Evolutionary conservation across 2,329 filamentous ascomycete genomes (phyloP).

Genomic region (Colletotrichum sublineola): DNA sequence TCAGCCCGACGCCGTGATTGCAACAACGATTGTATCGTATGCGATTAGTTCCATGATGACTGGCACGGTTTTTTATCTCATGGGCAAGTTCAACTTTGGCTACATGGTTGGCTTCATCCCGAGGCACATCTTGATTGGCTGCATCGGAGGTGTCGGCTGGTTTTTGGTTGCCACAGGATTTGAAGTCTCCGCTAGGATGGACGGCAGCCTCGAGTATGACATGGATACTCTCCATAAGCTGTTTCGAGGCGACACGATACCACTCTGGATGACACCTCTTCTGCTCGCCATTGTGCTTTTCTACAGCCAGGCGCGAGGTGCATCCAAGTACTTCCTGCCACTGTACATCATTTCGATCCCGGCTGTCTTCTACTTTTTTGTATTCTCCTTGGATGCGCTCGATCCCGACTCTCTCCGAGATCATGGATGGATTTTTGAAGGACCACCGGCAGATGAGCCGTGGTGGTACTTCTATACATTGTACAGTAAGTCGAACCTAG

Average conservation of each 20-base stretch:
- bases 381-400: constrained; percentile 76
- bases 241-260: constrained; percentile 78
- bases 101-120: constrained; percentile 98
- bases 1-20: constrained; percentile 86
- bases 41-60: constrained; percentile 92
- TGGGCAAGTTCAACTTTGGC: constrained; percentile 88
- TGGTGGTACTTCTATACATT: constrained; percentile 99
- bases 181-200: constrained; percentile 90
- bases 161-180: constrained; percentile 93
- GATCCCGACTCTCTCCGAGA: constrained; percentile 76
- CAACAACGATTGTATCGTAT: constrained; percentile 94
- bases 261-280: constrained; percentile 87
- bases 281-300: constrained; percentile 81
- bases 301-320: constrained; percentile 79
- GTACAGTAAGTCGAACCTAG: constrained; percentile 75
- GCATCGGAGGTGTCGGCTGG: constrained; percentile 96
- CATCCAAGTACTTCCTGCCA: constrained; percentile 88
- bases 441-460: constrained; percentile 85
- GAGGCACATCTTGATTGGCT: constrained; percentile 94
- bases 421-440: constrained; percentile 91
- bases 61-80: constrained; percentile 89
- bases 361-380: constrained; percentile 81
- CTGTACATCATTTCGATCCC: constrained; percentile 87
- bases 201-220: constrained; percentile 87
- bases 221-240: constrained; percentile 81